Base-by-base conservation (phyloP, 106 monocot species). In the Dactylorhiza incarnata region DNA sequence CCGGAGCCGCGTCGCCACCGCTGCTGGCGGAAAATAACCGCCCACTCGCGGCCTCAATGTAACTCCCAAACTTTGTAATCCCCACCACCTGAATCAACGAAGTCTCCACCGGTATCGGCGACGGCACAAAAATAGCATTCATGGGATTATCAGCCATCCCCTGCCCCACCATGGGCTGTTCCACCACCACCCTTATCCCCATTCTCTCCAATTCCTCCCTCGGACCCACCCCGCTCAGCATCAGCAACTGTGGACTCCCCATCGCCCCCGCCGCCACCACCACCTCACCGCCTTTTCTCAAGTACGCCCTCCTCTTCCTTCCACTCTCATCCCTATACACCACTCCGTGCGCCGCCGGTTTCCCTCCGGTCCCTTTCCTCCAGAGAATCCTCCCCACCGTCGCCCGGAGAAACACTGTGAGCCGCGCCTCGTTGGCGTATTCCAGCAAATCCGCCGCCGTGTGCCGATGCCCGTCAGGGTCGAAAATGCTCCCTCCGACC, bases 131-230 rank as follows among this genome's bases (percentile, higher is more conserved):
- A 50, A 94, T 89, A 62, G 91, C 85, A 67, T 89, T 94, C 91
- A 91, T 91, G 47, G 94, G 86, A 68, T 94, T 94, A 49, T 91
- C 91, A 4, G 90, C 26, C 88, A 94, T 91, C 50, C 86, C 88
- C 54, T 88, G 76, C 45, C 94, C 91, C 8, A 94, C 91, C 69
- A 76, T 59, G 0, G 81, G 82, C 49, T 89, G 81, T 62, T 94
- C 67, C 20, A 80, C 4, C 20, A 90, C 49, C 5, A 83, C 76
- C 1, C 45, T 37, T 74, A 94, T 91, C 65, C 83, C 80, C 11
- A 85, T 43, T 26, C 49, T 73, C 67, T 50, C 23, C 8, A 94
- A 79, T 20, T 83, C 83, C 5, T 47, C 76, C 9, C 43, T 48
- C n/a, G 91, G 88, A 3, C 94, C 90, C 23, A 91, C 55, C 19